These are phyloP conservation scores for Flammula alnicola DNA, from an alignment of 1,284 basidiomycete species.

Conservation along the genomic window DNA sequence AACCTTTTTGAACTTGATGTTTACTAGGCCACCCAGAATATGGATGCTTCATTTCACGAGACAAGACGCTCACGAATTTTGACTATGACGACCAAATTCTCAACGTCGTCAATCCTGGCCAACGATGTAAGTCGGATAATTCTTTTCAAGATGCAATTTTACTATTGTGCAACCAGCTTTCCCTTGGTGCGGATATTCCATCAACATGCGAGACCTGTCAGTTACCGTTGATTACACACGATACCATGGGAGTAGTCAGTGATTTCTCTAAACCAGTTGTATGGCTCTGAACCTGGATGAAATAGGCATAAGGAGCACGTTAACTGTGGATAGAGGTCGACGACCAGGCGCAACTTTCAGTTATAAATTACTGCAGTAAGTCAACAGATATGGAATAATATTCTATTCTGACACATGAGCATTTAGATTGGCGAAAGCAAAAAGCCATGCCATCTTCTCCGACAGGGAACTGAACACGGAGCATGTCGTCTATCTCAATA, in stretches of 20 bases:
- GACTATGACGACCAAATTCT: constrained; percentile 61
- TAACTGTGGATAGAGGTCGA: constrained; percentile 68
- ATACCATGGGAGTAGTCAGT: constrained; percentile 62
- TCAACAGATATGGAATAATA: constrained; percentile 8
- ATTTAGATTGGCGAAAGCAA: constrained; percentile 65
- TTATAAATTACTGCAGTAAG: constrained; percentile 74
- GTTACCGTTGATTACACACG: constrained; percentile 78
- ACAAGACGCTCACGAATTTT: constrained; percentile 92
- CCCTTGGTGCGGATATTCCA: constrained; percentile 88
- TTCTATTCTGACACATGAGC: constrained; percentile 10
- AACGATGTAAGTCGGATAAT: constrained; percentile 44
- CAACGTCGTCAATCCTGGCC: constrained; percentile 54
- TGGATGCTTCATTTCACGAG: constrained; percentile 86
- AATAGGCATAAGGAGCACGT: constrained; percentile 48
- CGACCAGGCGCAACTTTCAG: constrained; percentile 60
- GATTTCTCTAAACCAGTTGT: not conserved
- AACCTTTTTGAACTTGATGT: not conserved
- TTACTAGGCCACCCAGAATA: constrained; percentile 84
- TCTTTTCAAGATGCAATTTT: not conserved
- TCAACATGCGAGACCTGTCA: constrained; percentile 77
- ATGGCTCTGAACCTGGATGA: not conserved
- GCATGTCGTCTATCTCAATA: constrained; percentile 73
- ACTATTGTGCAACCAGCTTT: constrained; percentile 57
- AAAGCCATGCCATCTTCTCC: constrained; percentile 75
- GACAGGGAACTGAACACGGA: constrained; percentile 77